phyloP scores from a whole-genome alignment of 2,329 filamentous ascomycete genomes.

The Westerdykella ornata region DNA sequence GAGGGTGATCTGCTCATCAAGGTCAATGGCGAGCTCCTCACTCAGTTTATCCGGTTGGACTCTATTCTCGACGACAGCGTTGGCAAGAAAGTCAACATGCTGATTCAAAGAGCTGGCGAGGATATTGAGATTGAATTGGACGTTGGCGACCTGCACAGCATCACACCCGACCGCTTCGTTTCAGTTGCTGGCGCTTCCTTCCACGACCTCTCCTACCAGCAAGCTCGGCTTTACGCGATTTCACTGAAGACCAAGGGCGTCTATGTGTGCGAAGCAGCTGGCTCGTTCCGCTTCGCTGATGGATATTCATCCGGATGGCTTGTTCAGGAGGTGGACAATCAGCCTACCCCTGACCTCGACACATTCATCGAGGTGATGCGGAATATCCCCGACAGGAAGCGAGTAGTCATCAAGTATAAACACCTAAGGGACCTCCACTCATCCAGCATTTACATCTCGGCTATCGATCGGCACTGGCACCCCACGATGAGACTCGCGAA shows the following conservation, averaged over 20 bases:
- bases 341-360: conserved; percentile 79
- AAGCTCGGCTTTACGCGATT: conserved; percentile 91
- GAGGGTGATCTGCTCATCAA: conserved; percentile 92
- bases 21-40: conserved; percentile 87
- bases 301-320: conserved; percentile 89
- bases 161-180: conserved; percentile 93
- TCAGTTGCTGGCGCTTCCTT: conserved; percentile 91
- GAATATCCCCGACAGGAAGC: conserved; percentile 68
- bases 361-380: conserved; percentile 89
- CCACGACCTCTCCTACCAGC: conserved; percentile 94
- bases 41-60: conserved; percentile 86
- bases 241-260: conserved; percentile 71
- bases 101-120: conserved; percentile 82
- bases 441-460: conserved; percentile 83
- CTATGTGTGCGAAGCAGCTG: conserved; percentile 88
- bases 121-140: conserved; percentile 77
- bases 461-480: conserved; percentile 93
- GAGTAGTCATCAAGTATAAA: conserved; percentile 92
- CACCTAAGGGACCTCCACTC: conserved; percentile 93
- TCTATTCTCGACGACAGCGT: conserved; percentile 87
- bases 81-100: conserved; percentile 65
- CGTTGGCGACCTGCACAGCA: conserved; percentile 85
- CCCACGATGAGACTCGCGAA: conserved; percentile 89
- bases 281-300: conserved; percentile 87
- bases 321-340: conserved; percentile 85